Percentiles rank a stretch among this genome's conserved stretches.
phyloP scores from a whole-genome alignment of 2,329 filamentous ascomycete species.

The Aureobasidium melanogenum region DNA sequence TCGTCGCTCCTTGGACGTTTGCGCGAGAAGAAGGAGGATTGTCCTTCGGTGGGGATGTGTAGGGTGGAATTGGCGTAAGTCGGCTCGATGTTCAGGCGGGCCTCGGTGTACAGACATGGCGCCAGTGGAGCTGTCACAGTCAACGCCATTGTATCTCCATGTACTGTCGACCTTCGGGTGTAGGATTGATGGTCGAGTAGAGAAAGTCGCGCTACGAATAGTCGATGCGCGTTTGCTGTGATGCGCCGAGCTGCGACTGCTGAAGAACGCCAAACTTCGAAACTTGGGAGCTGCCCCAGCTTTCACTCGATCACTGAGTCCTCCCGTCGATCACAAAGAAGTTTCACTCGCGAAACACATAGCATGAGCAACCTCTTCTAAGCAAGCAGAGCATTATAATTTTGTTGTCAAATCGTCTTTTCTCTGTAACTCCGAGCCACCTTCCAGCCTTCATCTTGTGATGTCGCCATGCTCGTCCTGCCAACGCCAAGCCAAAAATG shows the following conservation, averaged over 20 bases:
- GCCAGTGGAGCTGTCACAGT: conserved; percentile 54
- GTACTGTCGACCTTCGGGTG: neutral
- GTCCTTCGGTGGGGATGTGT: conserved; percentile 47
- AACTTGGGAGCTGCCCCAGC: conserved; percentile 3
- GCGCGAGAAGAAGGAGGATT: conserved; percentile 25
- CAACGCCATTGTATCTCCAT: conserved; percentile 8
- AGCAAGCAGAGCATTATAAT: neutral
- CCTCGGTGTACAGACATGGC: conserved; percentile 74
- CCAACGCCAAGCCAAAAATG: conserved; percentile 10
- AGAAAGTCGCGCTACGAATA: neutral
- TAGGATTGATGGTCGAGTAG: neutral
- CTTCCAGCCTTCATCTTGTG: neutral
- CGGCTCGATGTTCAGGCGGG: conserved; percentile 72
- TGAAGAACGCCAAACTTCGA: neutral
- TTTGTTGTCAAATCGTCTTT: neutral
- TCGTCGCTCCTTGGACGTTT: conserved; percentile 26
- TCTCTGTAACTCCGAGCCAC: neutral
- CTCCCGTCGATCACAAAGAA: too few relatives aligned
- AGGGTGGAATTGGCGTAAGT: conserved; percentile 60
- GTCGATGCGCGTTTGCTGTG: conserved; percentile 2
- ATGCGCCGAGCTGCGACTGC: neutral
- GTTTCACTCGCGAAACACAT: neutral
- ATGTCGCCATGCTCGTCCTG: conserved; percentile 3
- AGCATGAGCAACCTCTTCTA: neutral
- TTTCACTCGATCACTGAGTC: neutral